A percentile compares a stretch with the other conserved stretches of the same genome.
Evolutionary conservation across 352 stramenopile genomes (phyloP).

Genomic region (Phytophthora melonis): DNA sequence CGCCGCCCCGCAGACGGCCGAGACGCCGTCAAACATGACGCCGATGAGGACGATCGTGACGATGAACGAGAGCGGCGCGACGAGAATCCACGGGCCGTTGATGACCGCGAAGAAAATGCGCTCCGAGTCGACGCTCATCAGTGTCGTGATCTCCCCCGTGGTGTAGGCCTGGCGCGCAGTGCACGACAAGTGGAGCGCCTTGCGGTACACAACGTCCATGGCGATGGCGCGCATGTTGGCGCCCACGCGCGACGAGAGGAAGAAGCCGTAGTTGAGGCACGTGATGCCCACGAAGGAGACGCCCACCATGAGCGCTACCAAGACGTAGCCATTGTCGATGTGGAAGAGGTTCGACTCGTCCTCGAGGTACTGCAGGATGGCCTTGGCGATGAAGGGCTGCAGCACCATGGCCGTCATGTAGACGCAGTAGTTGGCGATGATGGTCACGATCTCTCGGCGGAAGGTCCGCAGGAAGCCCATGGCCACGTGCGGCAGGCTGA

Average conservation of each 20-base stretch:
- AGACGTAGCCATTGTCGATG: constrained; percentile 34
- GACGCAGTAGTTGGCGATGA: constrained; percentile 39
- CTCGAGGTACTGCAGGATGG: constrained; percentile 42
- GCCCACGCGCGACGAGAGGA: constrained; percentile 44
- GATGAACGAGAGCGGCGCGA: constrained; percentile 36
- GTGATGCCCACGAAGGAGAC: constrained; percentile 40
- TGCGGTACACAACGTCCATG: constrained; percentile 54
- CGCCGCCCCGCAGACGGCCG: constrained; percentile 23
- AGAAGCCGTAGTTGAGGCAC: constrained; percentile 51
- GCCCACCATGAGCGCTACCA: constrained; percentile 30
- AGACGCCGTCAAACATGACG: constrained; percentile 33
- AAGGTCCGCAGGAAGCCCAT: constrained; percentile 41
- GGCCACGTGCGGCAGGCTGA: constrained; percentile 30
- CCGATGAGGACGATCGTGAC: constrained; percentile 41
- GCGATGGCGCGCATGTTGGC: constrained; percentile 49
- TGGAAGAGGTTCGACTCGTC: constrained; percentile 36
- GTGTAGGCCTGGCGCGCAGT: constrained; percentile 49
- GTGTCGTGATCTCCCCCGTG: constrained; percentile 52
- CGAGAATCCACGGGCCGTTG: constrained; percentile 39
- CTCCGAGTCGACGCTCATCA: constrained; percentile 57
- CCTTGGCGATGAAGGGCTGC: constrained; percentile 36
- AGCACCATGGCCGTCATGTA: constrained; percentile 45
- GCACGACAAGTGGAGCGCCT: constrained; percentile 69
- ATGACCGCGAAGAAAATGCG: constrained; percentile 47
- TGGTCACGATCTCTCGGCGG: constrained; percentile 26